phyloP scores from a whole-genome alignment of 495 filamentous ascomycete species.

The Lophiostoma macrostomum region DNA sequence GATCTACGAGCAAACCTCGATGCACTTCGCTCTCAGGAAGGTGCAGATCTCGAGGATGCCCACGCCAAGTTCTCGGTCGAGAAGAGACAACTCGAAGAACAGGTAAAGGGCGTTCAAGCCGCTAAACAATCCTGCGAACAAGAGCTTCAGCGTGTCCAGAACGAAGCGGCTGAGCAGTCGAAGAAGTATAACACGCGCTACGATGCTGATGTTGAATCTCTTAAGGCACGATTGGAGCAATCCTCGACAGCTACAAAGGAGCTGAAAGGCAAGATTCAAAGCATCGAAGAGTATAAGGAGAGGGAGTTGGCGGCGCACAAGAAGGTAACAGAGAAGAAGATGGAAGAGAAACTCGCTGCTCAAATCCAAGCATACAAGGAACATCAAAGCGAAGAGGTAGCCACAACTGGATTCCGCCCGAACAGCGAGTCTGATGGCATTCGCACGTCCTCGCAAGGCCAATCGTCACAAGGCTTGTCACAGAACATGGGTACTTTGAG shows the following conservation, averaged over 20 bases:
- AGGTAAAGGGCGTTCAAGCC: neutral
- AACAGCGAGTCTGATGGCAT: neutral
- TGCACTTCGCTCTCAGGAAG: neutral
- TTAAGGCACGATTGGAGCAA: conserved; percentile 3
- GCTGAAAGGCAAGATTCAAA: neutral
- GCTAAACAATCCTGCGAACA: neutral
- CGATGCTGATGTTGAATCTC: neutral
- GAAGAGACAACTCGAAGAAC: conserved; percentile 6
- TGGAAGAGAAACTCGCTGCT: neutral
- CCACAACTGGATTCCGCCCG: neutral
- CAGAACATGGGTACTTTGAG: neutral
- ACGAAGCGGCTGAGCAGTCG: neutral
- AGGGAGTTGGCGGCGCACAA: neutral
- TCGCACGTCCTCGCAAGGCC: neutral
- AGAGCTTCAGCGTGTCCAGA: neutral
- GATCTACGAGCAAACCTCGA: conserved; percentile 17
- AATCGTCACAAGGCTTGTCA: conserved; percentile 1
- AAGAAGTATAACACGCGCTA: neutral
- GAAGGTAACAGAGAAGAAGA: neutral
- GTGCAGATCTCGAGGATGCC: conserved; percentile 4
- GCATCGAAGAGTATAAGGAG: neutral
- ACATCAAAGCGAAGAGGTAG: neutral
- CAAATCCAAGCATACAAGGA: neutral
- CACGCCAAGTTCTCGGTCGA: neutral
- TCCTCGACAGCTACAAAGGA: neutral